Evolutionary conservation across 345 rosid genomes (phyloP).

Genomic region (Brassica carinata): DNA sequence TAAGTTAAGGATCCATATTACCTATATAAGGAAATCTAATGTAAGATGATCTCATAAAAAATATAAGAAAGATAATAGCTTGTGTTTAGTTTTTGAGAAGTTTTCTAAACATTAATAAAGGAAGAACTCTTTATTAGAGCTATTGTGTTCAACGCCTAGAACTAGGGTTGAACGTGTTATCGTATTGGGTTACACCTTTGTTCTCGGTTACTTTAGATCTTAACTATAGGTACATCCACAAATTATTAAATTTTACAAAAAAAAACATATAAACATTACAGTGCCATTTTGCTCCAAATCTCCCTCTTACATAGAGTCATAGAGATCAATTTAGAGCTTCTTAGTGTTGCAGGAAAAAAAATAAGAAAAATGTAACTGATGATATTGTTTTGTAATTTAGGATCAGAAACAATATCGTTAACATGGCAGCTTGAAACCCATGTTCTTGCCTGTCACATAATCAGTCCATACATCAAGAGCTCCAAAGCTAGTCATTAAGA

Average conservation of each 20-base stretch:
- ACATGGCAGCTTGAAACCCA: slow-evolving; percentile 79
- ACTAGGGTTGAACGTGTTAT: too few relatives aligned
- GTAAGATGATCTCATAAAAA: too few relatives aligned
- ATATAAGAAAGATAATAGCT: too few relatives aligned
- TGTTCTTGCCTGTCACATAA: slow-evolving; percentile 58
- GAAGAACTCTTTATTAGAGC: too few relatives aligned
- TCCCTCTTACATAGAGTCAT: slow-evolving; percentile 7
- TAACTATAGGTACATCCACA: not conserved
- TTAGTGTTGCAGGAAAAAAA: not conserved
- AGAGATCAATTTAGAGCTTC: slow-evolving; percentile 14
- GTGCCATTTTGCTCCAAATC: slow-evolving; percentile 15
- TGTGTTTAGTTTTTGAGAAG: too few relatives aligned
- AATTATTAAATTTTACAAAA: slow-evolving; percentile 17
- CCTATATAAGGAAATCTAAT: too few relatives aligned
- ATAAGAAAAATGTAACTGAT: not conserved
- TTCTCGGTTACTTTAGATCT: too few relatives aligned
- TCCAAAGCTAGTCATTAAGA: slow-evolving; percentile 71
- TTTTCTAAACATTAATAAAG: too few relatives aligned
- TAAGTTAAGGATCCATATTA: too few relatives aligned
- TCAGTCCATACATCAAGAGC: slow-evolving; percentile 70
- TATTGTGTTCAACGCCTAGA: too few relatives aligned
- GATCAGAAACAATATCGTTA: slow-evolving; percentile 25
- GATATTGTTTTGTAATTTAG: not conserved
- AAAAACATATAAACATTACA: slow-evolving; percentile 21
- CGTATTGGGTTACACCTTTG: too few relatives aligned